Evolutionary conservation across 176 grass and related monocot species (phyloP).

Genomic region (Oryza glaberrima): DNA sequence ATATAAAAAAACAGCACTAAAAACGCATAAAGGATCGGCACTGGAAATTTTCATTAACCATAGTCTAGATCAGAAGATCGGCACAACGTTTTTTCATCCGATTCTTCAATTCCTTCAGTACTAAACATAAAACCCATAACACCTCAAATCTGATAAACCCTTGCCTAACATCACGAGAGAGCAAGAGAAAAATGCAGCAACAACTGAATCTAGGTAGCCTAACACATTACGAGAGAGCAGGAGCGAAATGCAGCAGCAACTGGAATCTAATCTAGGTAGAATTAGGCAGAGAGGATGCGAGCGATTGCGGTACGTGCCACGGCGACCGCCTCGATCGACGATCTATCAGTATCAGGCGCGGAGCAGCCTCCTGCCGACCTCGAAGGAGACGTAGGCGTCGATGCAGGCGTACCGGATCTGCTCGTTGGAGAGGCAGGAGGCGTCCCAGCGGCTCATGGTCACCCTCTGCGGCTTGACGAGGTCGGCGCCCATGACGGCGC

Average conservation of each 20-base stretch:
- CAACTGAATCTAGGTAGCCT: neutral
- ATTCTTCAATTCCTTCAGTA: neutral
- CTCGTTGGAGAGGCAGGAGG: conserved; percentile 15
- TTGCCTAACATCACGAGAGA: conserved; percentile 13
- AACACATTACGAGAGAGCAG: conserved; percentile 14
- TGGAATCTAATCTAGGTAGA: neutral
- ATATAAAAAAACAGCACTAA: conserved; percentile 21
- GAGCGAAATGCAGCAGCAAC: neutral
- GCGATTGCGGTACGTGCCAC: neutral
- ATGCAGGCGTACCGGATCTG: conserved; percentile 57
- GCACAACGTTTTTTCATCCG: neutral
- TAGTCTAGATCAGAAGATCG: neutral
- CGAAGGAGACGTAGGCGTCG: conserved; percentile 64
- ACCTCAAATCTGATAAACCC: neutral
- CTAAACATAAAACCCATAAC: neutral
- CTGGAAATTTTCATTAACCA: neutral
- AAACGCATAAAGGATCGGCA: neutral
- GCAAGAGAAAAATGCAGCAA: neutral
- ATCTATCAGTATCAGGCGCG: conserved; percentile 11
- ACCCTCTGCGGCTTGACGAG: conserved; percentile 47
- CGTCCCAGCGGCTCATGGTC: conserved; percentile 64
- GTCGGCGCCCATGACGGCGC: conserved; percentile 38
- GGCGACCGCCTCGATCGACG: conserved; percentile 5
- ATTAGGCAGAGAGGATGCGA: neutral
- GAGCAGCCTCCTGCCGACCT: conserved; percentile 52